These are phyloP conservation scores for Melastoma candidum DNA, from an alignment of 441 rosid species.

Conservation along the genomic window DNA sequence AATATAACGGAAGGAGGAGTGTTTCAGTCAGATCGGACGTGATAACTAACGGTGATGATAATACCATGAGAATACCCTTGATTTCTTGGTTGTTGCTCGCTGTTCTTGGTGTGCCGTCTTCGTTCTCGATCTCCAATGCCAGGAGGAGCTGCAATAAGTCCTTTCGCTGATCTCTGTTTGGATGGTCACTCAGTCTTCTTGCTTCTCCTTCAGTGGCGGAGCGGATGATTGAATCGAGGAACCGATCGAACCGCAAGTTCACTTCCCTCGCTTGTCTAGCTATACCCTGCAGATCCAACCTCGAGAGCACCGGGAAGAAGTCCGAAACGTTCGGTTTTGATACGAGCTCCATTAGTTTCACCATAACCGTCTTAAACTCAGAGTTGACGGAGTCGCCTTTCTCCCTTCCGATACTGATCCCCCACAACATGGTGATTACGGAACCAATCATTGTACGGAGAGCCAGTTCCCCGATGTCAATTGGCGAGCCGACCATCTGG, in stretches of 20 bases:
- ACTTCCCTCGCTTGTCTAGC: conserved; percentile 24
- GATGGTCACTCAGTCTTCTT: conserved; percentile 6
- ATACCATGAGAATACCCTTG: conserved; percentile 39
- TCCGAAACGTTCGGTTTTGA: conserved; percentile 54
- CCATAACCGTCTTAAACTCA: conserved; percentile 22
- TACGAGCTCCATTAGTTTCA: conserved; percentile 19
- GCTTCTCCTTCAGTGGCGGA: conserved; percentile 15
- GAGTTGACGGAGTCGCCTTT: conserved; percentile 14
- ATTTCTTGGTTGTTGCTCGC: conserved; percentile 6
- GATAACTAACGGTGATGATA: no score
- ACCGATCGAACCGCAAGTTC: conserved; percentile 12
- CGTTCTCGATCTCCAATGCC: conserved; percentile 26
- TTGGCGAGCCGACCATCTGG: conserved; percentile 11
- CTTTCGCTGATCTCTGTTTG: conserved; percentile 5
- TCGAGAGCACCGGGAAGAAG: conserved; percentile 34
- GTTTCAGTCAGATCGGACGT: no score
- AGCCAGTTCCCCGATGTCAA: conserved; percentile 40
- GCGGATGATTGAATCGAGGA: conserved; percentile 29
- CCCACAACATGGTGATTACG: conserved; percentile 33
- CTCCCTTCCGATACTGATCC: conserved; percentile 27
- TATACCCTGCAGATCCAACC: conserved; percentile 45
- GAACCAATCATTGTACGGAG: conserved; percentile 16
- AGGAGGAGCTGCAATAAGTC: conserved; percentile 47
- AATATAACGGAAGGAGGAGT: no score
- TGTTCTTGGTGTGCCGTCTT: conserved; percentile 4